phyloP scores from a whole-genome alignment of 768 basidiomycete genomes.

The Pulveroboletus sp. region DNA sequence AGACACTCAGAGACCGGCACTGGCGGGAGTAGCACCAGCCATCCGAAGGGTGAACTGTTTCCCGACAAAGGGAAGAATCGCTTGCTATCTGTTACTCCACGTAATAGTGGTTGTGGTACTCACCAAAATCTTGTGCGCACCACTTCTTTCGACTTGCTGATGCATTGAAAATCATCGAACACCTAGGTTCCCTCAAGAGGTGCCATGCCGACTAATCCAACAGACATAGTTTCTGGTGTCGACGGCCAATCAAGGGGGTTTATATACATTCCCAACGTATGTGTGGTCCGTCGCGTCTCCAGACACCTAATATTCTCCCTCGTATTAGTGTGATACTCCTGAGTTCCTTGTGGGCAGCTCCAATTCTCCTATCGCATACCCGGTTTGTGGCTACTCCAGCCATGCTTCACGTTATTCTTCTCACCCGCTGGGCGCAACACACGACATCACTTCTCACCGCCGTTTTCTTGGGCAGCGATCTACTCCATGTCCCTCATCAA shows the following conservation, averaged over 20 bases:
- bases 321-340: conserved; percentile 20
- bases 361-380: conserved; percentile 28
- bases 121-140: conserved; percentile 7
- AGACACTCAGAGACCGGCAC: neutral
- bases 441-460: conserved; percentile 5
- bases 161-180: conserved; percentile 3
- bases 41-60: neutral
- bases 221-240: neutral
- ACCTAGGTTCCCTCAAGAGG: conserved; percentile 8
- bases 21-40: neutral
- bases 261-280: conserved; percentile 28
- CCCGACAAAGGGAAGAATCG: conserved; percentile 24
- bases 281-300: neutral
- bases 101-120: neutral
- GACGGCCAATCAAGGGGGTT: conserved; percentile 15
- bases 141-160: neutral
- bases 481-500: conserved; percentile 12
- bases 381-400: conserved; percentile 28
- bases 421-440: neutral
- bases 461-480: conserved; percentile 16
- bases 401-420: conserved; percentile 15
- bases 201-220: neutral
- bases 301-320: neutral
- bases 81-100: neutral
- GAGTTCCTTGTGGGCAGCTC: conserved; percentile 31